Conservation (phyloP, 495 filamentous ascomycete genomes). For the Glonium stellatum region DNA sequence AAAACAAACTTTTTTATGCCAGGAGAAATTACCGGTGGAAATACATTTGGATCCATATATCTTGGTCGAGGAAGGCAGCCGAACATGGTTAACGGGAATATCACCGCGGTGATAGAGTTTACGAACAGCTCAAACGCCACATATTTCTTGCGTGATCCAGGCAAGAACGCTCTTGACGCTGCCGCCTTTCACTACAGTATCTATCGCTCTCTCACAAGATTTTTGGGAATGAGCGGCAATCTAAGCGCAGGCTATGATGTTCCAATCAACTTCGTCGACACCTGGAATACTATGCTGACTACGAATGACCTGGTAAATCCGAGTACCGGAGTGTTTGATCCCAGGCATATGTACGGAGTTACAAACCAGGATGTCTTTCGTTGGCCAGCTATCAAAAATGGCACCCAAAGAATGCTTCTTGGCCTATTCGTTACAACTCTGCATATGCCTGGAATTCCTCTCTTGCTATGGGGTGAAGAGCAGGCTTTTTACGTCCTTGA, state of each 20-base stretch:
- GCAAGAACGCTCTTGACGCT: conserved; percentile 55
- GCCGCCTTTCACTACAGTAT: conserved; percentile 66
- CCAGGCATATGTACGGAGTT: conserved; percentile 62
- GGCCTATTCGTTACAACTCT: conserved; percentile 60
- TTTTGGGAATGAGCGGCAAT: conserved; percentile 58
- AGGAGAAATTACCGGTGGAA: conserved; percentile 38
- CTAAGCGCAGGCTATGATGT: conserved; percentile 44
- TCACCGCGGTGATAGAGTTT: conserved; percentile 40
- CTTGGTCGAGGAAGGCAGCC: conserved; percentile 60
- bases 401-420: conserved; percentile 55
- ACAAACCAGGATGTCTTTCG: conserved; percentile 73
- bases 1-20: conserved; percentile 46
- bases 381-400: conserved; percentile 59
- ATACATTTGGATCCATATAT: conserved; percentile 59
- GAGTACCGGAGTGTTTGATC: conserved; percentile 60
- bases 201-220: conserved; percentile 59
- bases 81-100: conserved; percentile 38
- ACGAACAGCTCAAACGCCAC: conserved; percentile 40
- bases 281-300: conserved; percentile 54
- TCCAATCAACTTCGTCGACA: conserved; percentile 46
- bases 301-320: conserved; percentile 61
- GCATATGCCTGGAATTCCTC: conserved; percentile 59
- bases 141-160: conserved; percentile 52
- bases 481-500: conserved; percentile 64
- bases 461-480: conserved; percentile 66